Conservation (phyloP, 2,329 filamentous ascomycete genomes). For the Aspergillus jensenii region DNA sequence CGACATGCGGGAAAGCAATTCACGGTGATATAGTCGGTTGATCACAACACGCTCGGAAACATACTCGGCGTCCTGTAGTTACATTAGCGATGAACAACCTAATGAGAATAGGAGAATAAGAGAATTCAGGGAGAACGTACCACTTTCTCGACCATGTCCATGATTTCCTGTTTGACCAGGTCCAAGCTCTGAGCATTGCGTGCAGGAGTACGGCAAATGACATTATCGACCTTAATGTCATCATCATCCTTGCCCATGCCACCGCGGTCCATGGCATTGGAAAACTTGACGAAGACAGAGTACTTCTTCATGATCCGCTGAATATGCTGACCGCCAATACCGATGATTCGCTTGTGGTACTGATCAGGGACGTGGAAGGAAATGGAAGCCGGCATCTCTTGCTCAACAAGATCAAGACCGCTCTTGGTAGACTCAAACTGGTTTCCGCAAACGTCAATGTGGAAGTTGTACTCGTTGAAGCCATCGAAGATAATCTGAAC, state of each 20-base stretch:
- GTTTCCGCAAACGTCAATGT: slow-evolving; percentile 92
- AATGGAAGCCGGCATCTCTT: slow-evolving; percentile 98
- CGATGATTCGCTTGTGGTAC: slow-evolving; percentile 99
- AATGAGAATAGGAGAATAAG: neutral
- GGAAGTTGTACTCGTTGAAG: slow-evolving; percentile 99
- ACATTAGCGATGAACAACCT: neutral
- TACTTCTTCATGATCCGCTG: slow-evolving; percentile 99
- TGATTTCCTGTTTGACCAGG: slow-evolving; percentile 96
- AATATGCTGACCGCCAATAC: slow-evolving; percentile 96
- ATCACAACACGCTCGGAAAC: slow-evolving; percentile 91
- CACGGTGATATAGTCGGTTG: slow-evolving; percentile 91
- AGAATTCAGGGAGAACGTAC: slow-evolving; percentile 50
- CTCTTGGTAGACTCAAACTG: slow-evolving; percentile 94
- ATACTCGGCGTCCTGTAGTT: slow-evolving; percentile 80
- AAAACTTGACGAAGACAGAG: slow-evolving; percentile 99
- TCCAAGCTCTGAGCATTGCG: slow-evolving; percentile 96
- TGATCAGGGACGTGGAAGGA: slow-evolving; percentile 99
- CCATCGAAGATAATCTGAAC: slow-evolving; percentile 99
- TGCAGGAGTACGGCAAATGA: slow-evolving; percentile 95
- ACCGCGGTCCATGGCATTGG: slow-evolving; percentile 96
- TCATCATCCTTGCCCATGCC: slow-evolving; percentile 94
- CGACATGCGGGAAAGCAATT: slow-evolving; percentile 81
- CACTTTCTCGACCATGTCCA: slow-evolving; percentile 98
- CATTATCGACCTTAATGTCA: slow-evolving; percentile 97
- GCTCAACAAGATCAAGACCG: slow-evolving; percentile 87